Conservation (phyloP, 495 filamentous ascomycete species). For the Penicillium lagena region DNA sequence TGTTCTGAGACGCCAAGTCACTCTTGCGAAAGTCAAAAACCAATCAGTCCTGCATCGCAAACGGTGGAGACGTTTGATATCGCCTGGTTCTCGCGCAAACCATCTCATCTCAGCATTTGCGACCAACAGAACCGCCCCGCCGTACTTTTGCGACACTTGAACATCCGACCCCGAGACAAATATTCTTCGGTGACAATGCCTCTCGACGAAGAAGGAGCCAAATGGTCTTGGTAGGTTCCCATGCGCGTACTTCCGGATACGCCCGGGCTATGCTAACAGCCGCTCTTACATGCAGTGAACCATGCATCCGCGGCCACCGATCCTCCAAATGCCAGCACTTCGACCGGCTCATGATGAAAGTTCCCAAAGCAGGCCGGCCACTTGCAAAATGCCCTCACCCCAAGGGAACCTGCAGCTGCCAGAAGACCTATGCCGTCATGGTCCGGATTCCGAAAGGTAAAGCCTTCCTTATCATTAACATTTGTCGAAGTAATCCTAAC, state of each 20-base stretch:
- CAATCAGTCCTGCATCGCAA: too few species aligned
- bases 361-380: constrained; percentile 75
- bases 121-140: background rate
- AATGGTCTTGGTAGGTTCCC: constrained; percentile 45
- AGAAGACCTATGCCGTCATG: constrained; percentile 46
- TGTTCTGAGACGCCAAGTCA: too few species aligned
- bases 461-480: background rate
- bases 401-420: constrained; percentile 53
- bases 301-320: constrained; percentile 80
- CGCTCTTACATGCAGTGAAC: constrained; percentile 47
- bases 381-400: constrained; percentile 72
- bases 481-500: constrained; percentile 2
- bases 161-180: too few species aligned
- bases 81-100: too few species aligned
- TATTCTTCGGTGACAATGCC: constrained; percentile 28
- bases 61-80: too few species aligned
- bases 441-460: constrained; percentile 44
- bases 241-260: background rate
- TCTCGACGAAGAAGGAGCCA: constrained; percentile 39
- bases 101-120: too few species aligned
- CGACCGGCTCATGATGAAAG: constrained; percentile 67
- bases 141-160: background rate
- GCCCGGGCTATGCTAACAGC: background rate
- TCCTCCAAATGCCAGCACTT: constrained; percentile 78
- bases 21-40: too few species aligned